Evolutionary conservation across 2,329 filamentous ascomycete species (phyloP), one percentile per base, ranked within the genome.

Genomic region (Fusarium tuaranense): DNA sequence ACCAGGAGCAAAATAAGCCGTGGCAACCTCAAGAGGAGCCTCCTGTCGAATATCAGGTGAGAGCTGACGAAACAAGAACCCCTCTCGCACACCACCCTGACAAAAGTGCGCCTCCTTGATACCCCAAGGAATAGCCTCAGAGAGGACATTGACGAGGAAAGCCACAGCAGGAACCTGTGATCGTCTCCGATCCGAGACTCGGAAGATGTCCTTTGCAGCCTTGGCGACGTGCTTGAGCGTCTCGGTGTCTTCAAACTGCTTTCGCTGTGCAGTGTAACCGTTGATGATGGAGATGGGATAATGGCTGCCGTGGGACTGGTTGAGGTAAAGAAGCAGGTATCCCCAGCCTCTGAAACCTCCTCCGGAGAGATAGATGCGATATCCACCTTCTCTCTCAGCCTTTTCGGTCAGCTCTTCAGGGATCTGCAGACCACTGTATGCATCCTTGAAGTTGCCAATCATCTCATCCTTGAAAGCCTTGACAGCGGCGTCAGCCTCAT

Each of bases 261-360:
- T 80, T 14, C 84, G 82, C 2, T 82, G 82, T 1, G 86, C 89
- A 16, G 84, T 85, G 80, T 92, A 93, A 2, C 92, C 92, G 74
- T 94, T 94, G 84, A 94, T 93, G 69, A 93, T 90, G 2, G 92
- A 90, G 22, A 94, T 91, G 0, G 92, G 92, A 77, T 93, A 94
- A 1, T 91, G 91, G 18, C 84, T 81, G 20, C 91, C 86, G 7
- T 83, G 80, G 53, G 91, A 88, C 77, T 89, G 86, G 67, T 87
- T 88, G 86, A 94, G 90, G 59, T 83, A 83, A 6, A 84, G 80
- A 44, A 94, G 86, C 14, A 93, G 82, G 77, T 93, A 93, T 2
- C 92, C 92, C 90, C 92, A 94, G 4, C 92, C 92, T 58, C 92
- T 85, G 76, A 94, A 93, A 0, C 92, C 92, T 18, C 92, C 92